Percentiles rank a stretch among this genome's conserved stretches.
Conservation (phyloP, 2,329 filamentous ascomycete species). For the Dactylellina parvicollis region DNA sequence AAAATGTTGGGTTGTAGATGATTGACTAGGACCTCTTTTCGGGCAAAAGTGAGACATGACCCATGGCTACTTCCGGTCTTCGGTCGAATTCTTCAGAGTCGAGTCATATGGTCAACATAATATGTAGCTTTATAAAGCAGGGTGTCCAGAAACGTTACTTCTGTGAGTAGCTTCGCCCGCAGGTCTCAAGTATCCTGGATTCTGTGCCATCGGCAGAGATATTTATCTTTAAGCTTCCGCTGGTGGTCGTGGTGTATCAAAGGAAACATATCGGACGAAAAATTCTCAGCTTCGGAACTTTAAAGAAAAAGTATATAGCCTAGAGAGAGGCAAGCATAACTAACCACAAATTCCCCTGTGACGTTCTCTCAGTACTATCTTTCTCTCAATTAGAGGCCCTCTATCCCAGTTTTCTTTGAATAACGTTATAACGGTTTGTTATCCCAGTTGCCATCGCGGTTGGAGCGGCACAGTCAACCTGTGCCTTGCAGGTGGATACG, state of each 20-base stretch:
- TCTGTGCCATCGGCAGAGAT: too few species aligned
- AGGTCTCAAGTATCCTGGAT: too few species aligned
- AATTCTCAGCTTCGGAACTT: constrained; percentile 27
- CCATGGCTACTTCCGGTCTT: neutral
- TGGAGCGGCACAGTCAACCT: too few species aligned
- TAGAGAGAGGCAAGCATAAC: neutral
- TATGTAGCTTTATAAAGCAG: too few species aligned
- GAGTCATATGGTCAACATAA: too few species aligned
- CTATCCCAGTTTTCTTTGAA: too few species aligned
- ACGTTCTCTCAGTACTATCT: constrained; percentile 8
- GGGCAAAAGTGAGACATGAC: neutral
- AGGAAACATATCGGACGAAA: constrained; percentile 53
- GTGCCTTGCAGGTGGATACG: constrained; percentile 4
- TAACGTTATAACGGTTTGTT: too few species aligned
- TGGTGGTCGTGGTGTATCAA: neutral
- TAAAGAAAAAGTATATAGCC: constrained; percentile 15
- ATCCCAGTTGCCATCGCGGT: too few species aligned
- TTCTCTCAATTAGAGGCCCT: neutral
- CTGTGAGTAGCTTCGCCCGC: too few species aligned
- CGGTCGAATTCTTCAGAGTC: too few species aligned
- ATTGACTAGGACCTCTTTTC: neutral
- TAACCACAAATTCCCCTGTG: neutral
- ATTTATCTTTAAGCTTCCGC: constrained; percentile 13
- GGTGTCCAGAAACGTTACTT: too few species aligned
- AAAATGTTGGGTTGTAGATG: neutral